These are phyloP conservation scores for Mycena rebaudengoi DNA, from an alignment of 768 basidiomycete genomes.

Conservation along the genomic window DNA sequence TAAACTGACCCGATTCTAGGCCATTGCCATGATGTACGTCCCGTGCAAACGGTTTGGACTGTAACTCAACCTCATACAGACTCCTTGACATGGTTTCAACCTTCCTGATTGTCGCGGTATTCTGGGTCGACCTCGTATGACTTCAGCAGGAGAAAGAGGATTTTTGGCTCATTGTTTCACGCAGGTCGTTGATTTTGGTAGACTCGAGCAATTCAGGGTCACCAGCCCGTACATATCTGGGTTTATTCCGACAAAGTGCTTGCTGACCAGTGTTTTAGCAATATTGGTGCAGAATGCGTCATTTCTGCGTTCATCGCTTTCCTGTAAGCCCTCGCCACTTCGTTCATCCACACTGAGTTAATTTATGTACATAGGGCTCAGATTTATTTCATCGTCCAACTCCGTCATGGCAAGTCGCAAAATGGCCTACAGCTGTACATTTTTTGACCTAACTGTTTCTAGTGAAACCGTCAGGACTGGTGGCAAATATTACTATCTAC, in stretches of 20 bases:
- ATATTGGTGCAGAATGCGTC: constrained; percentile 1
- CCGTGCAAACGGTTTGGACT: not conserved
- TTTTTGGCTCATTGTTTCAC: too few species aligned
- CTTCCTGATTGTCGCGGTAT: not conserved
- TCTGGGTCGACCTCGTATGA: not conserved
- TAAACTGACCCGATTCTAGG: not conserved
- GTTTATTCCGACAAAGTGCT: too few species aligned
- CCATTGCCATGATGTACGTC: not conserved
- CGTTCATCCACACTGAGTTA: too few species aligned
- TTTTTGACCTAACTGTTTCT: too few species aligned
- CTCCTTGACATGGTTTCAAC: not conserved
- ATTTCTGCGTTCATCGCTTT: not conserved
- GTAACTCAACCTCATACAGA: not conserved
- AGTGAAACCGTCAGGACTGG: not conserved
- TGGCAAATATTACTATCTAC: not conserved
- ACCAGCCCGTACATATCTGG: not conserved
- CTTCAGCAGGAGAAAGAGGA: too few species aligned
- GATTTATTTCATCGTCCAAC: constrained; percentile 8
- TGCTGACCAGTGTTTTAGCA: not conserved
- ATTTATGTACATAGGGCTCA: too few species aligned
- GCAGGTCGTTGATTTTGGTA: constrained; percentile 6
- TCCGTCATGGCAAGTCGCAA: too few species aligned
- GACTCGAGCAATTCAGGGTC: not conserved
- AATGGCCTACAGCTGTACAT: too few species aligned
- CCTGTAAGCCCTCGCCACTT: too few species aligned